Conservation (phyloP, 805 yeast species). For the Blastobotrys mokoenaii region DNA sequence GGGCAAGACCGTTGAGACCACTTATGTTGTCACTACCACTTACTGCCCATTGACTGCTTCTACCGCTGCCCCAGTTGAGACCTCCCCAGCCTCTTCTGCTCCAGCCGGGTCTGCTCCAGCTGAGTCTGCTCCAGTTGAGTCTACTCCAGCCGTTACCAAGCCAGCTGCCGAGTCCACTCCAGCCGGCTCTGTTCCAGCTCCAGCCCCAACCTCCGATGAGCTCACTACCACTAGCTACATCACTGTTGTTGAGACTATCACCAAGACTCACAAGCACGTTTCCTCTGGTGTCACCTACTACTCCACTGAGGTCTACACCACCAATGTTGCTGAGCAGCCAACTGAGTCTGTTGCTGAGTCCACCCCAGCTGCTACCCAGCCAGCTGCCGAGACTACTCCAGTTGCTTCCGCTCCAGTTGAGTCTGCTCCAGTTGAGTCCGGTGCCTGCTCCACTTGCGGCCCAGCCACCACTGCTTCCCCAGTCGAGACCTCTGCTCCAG, state of each 20-base stretch:
- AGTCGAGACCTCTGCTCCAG: constrained; percentile 2
- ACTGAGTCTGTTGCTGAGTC: constrained; percentile 3
- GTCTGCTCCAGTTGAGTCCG: neutral
- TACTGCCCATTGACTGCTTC: constrained; percentile 1
- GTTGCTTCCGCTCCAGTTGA: neutral
- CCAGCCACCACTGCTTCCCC: too few species aligned
- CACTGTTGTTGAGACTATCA: constrained; percentile 1
- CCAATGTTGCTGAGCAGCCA: constrained; percentile 1
- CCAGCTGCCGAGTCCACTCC: constrained; percentile 1
- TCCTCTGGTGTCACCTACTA: constrained; percentile 2
- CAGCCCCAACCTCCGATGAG: too few species aligned
- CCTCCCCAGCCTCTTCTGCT: constrained; percentile 2
- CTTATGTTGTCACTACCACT: neutral
- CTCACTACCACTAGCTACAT: neutral
- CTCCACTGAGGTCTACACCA: constrained; percentile 1
- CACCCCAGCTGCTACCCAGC: constrained; percentile 4
- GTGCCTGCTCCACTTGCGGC: too few species aligned
- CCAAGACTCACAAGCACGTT: constrained; percentile 1
- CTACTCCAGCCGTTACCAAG: neutral
- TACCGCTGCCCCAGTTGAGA: constrained; percentile 3
- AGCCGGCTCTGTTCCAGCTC: neutral
- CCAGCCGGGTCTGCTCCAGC: neutral
- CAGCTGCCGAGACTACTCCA: too few species aligned
- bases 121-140: neutral
- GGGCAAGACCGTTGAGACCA: neutral